These are phyloP conservation scores for Colletotrichum falcatum DNA, from an alignment of 2,329 filamentous ascomycete genomes.

Conservation along the genomic window DNA sequence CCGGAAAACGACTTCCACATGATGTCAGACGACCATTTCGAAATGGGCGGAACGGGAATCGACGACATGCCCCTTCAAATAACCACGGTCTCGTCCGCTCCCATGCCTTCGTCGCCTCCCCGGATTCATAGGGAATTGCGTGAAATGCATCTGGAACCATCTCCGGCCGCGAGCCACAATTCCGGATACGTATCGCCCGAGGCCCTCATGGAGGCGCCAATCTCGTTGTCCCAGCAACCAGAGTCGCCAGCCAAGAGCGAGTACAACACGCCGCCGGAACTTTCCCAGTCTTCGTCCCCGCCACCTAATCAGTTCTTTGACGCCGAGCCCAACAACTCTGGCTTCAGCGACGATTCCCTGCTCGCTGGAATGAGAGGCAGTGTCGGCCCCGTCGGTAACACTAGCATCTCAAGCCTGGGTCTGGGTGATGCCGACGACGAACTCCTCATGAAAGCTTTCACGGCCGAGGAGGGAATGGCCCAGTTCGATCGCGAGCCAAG, in stretches of 20 bases:
- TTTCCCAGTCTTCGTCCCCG: constrained; percentile 71
- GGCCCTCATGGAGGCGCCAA: constrained; percentile 54
- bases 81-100: constrained; percentile 60
- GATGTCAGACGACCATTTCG: constrained; percentile 50
- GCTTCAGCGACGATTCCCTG: constrained; percentile 47
- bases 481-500: constrained; percentile 59
- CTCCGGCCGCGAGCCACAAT: constrained; percentile 57
- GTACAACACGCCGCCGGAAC: constrained; percentile 69
- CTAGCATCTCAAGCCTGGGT: constrained; percentile 42
- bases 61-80: constrained; percentile 45
- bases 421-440: constrained; percentile 59
- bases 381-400: constrained; percentile 20
- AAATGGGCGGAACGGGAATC: constrained; percentile 56
- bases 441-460: constrained; percentile 59
- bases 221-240: constrained; percentile 50
- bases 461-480: constrained; percentile 56
- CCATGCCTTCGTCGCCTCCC: constrained; percentile 51
- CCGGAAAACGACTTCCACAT: constrained; percentile 62
- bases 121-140: constrained; percentile 50
- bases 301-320: constrained; percentile 63
- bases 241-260: constrained; percentile 65
- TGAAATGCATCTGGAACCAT: constrained; percentile 51
- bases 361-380: constrained; percentile 46
- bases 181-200: constrained; percentile 62
- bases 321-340: constrained; percentile 53